Conservation (phyloP, 495 filamentous ascomycete species). For the Collariella sp. region DNA sequence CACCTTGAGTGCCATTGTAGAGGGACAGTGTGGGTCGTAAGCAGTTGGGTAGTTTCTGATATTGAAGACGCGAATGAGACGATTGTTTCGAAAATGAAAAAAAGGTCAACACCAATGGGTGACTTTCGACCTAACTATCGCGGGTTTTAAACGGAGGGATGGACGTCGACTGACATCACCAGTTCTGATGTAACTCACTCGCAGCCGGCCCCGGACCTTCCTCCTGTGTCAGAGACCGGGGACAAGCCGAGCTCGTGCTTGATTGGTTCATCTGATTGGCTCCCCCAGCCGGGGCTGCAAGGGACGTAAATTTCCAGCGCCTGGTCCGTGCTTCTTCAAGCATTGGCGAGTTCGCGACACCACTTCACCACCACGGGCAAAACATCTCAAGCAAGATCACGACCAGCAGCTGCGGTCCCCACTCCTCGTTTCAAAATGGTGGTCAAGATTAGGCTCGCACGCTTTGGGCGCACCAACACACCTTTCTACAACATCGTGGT, state of each 20-base stretch:
- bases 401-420: background rate
- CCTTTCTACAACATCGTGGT: constrained; percentile 98
- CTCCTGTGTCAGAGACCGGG: background rate
- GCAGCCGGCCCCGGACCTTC: background rate
- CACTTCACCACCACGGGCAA: background rate
- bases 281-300: background rate
- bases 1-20: constrained; percentile 42
- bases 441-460: constrained; percentile 81
- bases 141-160: background rate
- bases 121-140: background rate
- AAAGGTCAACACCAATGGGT: background rate
- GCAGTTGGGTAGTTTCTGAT: background rate
- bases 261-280: constrained; percentile 2
- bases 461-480: constrained; percentile 77
- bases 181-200: background rate
- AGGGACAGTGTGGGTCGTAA: background rate
- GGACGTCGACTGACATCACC: constrained; percentile 18
- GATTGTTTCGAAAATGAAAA: background rate
- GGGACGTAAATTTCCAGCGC: constrained; percentile 9
- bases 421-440: constrained; percentile 55
- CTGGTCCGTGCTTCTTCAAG: constrained; percentile 5
- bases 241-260: background rate
- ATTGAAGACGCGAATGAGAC: background rate
- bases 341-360: background rate
- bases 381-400: too few relatives aligned